Evolutionary conservation across 139 green algal genomes (phyloP), one percentile per base, ranked within the genome.

Genomic region (Zygnema circumcarinatum): DNA sequence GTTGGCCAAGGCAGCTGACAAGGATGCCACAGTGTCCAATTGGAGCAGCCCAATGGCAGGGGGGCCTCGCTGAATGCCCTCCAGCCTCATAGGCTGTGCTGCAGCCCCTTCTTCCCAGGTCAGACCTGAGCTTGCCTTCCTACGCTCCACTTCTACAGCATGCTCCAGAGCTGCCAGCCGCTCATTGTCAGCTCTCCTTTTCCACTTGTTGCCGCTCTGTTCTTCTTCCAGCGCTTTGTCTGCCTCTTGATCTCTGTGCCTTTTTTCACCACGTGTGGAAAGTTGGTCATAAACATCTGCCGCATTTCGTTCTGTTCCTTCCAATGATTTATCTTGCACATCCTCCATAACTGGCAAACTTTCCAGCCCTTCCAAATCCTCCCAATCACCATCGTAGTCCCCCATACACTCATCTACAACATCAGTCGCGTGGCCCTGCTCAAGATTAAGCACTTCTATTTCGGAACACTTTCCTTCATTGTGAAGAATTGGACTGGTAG

Each of bases 21-120:
- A 62, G 22, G 47, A 38, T 35, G 16, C 36, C n/a, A 89, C 52
- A 33, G 25, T 62, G 38, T 88, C 84, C 1, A 89, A 47, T 56
- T 88, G 41, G 33, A 89, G 84, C 2, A 89, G 76, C 38, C 84
- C 84, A 47, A 89, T 78, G 38, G 84, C 84, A 35, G 84, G 76
- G 21, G 47, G 47, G 33, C 84, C 78, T 22, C 35, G 32, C 75
- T 79, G 31, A 40, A 88, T 81, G 1, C 84, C 84, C 53, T 89
- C 84, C 2, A 89, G 81, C 20, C 40, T 41, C 80, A 89, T 89
- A 7, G 84, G 84, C 36, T 87, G 73, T 38, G 82, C 72, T 33
- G 73, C 82, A 3, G 82, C 82, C 3, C 82, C 82, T 53, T 88
- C 82, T 74, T 88, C 82, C 74, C 35, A 87, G 11, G 82, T 33